Conservation (phyloP, 257 asterid species). For the Rubia yunnanensis region DNA sequence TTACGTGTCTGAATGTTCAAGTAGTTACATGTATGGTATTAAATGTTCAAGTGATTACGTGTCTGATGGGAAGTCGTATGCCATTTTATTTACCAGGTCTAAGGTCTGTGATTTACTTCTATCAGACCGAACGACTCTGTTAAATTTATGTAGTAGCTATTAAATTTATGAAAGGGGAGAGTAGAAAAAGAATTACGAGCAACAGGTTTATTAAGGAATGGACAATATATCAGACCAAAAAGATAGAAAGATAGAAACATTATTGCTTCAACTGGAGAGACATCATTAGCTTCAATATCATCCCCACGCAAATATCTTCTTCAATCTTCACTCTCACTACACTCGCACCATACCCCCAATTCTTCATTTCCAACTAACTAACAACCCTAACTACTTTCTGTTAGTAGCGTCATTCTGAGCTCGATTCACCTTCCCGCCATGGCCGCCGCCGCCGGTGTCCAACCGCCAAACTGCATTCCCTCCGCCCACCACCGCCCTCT, state of each 20-base stretch:
- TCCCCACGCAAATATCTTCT: slow-evolving; percentile 2
- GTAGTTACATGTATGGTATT: too few relatives aligned
- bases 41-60: too few relatives aligned
- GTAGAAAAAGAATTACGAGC: not conserved
- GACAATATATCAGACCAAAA: not conserved
- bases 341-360: not conserved
- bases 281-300: not conserved
- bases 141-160: too few relatives aligned
- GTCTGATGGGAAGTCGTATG: too few relatives aligned
- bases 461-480: slow-evolving; percentile 43
- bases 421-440: slow-evolving; percentile 17
- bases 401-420: not conserved
- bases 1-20: too few relatives aligned
- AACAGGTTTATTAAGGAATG: too few relatives aligned
- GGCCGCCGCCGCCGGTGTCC: slow-evolving; percentile 44
- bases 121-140: too few relatives aligned
- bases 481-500: slow-evolving; percentile 28
- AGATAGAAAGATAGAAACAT: not conserved
- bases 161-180: not conserved
- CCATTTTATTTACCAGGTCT: too few relatives aligned
- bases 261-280: not conserved
- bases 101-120: too few relatives aligned
- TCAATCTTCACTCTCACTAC: slow-evolving; percentile 4
- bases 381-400: slow-evolving; percentile 1
- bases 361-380: not conserved